Evolutionary conservation across 2,329 filamentous ascomycete genomes (phyloP), one percentile per base, ranked within the genome.

Genomic region (Metarhizium guizhouense): DNA sequence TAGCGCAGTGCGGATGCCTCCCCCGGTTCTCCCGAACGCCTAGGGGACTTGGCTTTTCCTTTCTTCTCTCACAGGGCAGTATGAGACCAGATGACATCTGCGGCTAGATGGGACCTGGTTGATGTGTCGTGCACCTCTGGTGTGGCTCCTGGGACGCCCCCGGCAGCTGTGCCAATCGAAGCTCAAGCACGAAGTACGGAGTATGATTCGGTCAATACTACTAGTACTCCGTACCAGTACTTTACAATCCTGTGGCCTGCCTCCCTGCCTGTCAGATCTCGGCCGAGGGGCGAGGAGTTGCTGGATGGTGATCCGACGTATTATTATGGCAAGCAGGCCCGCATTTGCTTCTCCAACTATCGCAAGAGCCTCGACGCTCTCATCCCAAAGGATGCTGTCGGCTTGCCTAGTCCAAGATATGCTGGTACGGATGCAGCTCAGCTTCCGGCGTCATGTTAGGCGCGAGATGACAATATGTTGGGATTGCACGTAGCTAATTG

Each of bases 1-100:
- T 58, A 56, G 58, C 49, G 53, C 52, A 53, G 25, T 50, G 20
- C 57, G 56, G 58, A 60, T 60, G 47, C 43, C 40, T 55, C 53
- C 53, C 58, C 57, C 59, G 55, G 52, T 25, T 52, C 40, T 53
- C 40, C 50, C 47, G 48, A 40, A 47, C 30, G 40, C 25, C 40
- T 38, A 53, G 29, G 36, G 51, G 34, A 42, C 25, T 38, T 52
- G 30, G n/a, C 34, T 48, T 20, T 20, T 8, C 8, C 16, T 48
- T 45, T 45, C n/a, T 45, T 45, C 42, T 6, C 6, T 45, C 32
- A 16, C 38, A 13, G 38, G 38, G 13, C 11, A 16, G 47, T 34
- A 11, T 34, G 32, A 34, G 32, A 34, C 29, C 47, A 50, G 38
- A 40, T 16, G 38, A 40, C 38, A 40, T 40, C 38, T 40, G 38